These are phyloP conservation scores for Colletotrichum trifolii DNA, from an alignment of 2,329 filamentous ascomycete species.

Conservation along the genomic window DNA sequence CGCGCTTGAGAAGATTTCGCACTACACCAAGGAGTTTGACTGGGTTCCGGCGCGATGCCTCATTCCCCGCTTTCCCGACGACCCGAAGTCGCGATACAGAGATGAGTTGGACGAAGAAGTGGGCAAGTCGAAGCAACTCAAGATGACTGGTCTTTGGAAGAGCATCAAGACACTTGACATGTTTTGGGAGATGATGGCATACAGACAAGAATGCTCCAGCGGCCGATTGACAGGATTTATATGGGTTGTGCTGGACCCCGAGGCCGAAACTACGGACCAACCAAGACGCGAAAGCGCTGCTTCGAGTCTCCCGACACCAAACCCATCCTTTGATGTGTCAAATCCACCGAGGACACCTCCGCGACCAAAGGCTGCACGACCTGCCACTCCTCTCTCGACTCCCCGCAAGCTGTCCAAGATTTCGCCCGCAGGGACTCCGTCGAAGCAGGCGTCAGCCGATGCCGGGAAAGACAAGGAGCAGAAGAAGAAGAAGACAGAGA, in stretches of 20 bases:
- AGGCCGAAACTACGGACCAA: conserved; percentile 32
- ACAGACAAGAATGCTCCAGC: conserved; percentile 93
- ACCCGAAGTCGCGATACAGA: conserved; percentile 91
- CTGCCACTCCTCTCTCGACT: conserved; percentile 46
- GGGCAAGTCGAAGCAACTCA: conserved; percentile 64
- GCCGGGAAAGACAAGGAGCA: conserved; percentile 35
- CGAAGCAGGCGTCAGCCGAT: conserved; percentile 46
- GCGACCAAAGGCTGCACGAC: conserved; percentile 39
- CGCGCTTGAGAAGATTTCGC: conserved; percentile 73
- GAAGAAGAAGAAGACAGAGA: conserved; percentile 59
- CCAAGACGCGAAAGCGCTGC: conserved; percentile 7
- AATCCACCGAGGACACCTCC: conserved; percentile 47
- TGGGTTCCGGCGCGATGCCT: conserved; percentile 82
- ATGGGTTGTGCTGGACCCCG: conserved; percentile 85
- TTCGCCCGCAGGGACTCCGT: conserved; percentile 11
- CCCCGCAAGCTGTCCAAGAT: conserved; percentile 47
- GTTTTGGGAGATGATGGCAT: conserved; percentile 99
- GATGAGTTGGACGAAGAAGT: conserved; percentile 90
- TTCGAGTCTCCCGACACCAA: conserved; percentile 41
- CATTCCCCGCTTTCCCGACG: conserved; percentile 92
- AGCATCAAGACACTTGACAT: conserved; percentile 86
- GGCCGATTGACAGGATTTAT: conserved; percentile 93
- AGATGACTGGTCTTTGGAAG: conserved; percentile 78
- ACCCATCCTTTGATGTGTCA: conserved; percentile 42
- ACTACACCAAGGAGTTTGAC: conserved; percentile 68